Evolutionary conservation across 257 asterid species (phyloP).

Genomic region (Gentiana macrophylla): DNA sequence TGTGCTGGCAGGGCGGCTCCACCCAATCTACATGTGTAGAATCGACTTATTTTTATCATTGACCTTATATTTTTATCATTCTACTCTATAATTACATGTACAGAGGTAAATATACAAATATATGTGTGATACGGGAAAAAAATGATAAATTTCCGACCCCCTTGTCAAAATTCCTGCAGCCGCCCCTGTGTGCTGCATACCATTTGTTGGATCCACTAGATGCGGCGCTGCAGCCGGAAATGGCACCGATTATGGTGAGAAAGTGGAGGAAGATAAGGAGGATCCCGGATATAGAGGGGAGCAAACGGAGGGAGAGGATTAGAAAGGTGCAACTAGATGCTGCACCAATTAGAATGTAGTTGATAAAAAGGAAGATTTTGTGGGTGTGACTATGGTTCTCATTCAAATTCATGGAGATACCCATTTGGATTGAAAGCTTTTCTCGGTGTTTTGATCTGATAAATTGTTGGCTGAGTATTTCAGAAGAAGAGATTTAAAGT

Average conservation of each 20-base stretch:
- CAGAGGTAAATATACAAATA: too few species aligned
- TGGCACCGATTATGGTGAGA: slow-evolving; percentile 54
- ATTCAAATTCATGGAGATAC: slow-evolving; percentile 7
- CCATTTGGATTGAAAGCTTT: slow-evolving; percentile 9
- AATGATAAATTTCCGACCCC: too few species aligned
- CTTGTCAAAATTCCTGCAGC: too few species aligned
- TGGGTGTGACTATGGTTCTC: slow-evolving; percentile 30
- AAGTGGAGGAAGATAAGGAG: slow-evolving; percentile 67
- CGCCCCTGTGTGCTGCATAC: slow-evolving; percentile 29
- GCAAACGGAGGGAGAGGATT: slow-evolving; percentile 61
- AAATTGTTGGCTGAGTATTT: too few species aligned
- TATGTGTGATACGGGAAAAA: too few species aligned
- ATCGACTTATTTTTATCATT: too few species aligned
- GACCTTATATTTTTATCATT: too few species aligned
- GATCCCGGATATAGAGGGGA: slow-evolving; percentile 49
- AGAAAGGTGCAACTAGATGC: slow-evolving; percentile 75
- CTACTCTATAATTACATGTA: too few species aligned
- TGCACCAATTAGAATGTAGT: slow-evolving; percentile 58
- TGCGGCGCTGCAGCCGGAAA: slow-evolving; percentile 41
- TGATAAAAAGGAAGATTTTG: slow-evolving; percentile 38
- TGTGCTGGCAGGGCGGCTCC: too few species aligned
- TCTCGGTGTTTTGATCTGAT: too few species aligned
- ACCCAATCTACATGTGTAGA: too few species aligned
- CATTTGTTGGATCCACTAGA: slow-evolving; percentile 14
- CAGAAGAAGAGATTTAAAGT: too few species aligned